Evolutionary conservation across 2,329 filamentous ascomycete genomes (phyloP).

Genomic region (Trichoderma sp.): DNA sequence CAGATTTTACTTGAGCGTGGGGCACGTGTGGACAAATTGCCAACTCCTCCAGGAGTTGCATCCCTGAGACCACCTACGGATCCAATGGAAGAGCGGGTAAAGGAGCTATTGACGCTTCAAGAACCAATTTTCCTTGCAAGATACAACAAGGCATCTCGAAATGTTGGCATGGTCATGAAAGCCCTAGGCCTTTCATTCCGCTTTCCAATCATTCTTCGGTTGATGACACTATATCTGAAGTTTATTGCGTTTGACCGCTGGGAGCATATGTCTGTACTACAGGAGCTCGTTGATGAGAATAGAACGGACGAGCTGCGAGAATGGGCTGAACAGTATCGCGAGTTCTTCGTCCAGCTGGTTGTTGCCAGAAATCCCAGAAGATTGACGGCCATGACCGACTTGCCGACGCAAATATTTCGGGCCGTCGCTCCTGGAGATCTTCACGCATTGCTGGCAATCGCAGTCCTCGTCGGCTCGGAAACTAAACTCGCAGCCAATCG

Average conservation of each 20-base stretch:
- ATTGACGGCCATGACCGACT: constrained; percentile 3
- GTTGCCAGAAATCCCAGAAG: background rate
- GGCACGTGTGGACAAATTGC: background rate
- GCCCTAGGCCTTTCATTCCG: background rate
- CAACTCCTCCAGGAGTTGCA: background rate
- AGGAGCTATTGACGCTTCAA: background rate
- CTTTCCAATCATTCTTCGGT: background rate
- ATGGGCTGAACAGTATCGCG: constrained; percentile 5
- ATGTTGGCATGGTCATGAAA: constrained; percentile 1
- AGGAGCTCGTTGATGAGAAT: constrained; percentile 9
- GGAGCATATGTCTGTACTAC: constrained; percentile 10
- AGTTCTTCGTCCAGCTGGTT: constrained; percentile 5
- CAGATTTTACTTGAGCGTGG: background rate
- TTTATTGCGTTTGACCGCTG: constrained; percentile 8
- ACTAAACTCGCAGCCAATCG: background rate
- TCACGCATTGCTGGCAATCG: constrained; percentile 7
- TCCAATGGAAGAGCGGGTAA: background rate
- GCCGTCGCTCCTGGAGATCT: background rate
- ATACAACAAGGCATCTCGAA: constrained; percentile 5
- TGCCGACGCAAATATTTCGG: constrained; percentile 5
- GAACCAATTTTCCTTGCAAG: constrained; percentile 1
- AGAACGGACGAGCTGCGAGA: constrained; percentile 3
- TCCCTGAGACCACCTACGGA: background rate
- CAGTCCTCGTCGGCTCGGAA: background rate
- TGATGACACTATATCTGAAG: constrained; percentile 1